phyloP scores from a whole-genome alignment of 2,329 filamentous ascomycete species.

The Stagonosporopsis vannaccii region DNA sequence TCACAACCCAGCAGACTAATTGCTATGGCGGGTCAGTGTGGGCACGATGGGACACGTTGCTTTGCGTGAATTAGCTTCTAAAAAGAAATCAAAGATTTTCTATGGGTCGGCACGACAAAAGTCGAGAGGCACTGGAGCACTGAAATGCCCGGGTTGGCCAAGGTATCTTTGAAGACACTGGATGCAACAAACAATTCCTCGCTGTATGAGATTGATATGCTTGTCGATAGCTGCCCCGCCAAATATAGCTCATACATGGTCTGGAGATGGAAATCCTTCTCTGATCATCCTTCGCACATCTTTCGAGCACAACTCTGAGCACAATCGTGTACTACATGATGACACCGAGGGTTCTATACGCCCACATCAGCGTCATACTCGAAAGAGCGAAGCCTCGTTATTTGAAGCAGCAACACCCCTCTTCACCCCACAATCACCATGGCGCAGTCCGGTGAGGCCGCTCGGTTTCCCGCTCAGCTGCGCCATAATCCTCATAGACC shows the following conservation, averaged over 20 bases:
- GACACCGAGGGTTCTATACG: conserved; percentile 9
- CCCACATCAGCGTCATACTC: conserved; percentile 16
- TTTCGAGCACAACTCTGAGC: conserved; percentile 9
- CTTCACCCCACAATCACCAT: conserved; percentile 16
- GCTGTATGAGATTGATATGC: neutral
- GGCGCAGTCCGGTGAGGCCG: conserved; percentile 12
- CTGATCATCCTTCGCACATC: neutral
- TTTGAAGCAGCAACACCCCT: conserved; percentile 11
- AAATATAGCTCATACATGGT: conserved; percentile 4
- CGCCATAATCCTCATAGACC: conserved; percentile 13
- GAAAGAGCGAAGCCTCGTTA: conserved; percentile 17
- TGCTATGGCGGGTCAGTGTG: neutral
- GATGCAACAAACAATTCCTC: neutral
- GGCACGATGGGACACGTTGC: conserved; percentile 3
- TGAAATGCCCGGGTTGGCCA: neutral
- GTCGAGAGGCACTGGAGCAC: neutral
- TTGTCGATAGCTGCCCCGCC: neutral
- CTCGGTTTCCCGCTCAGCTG: conserved; percentile 14
- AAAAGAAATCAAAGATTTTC: neutral
- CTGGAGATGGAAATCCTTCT: neutral
- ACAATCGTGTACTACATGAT: conserved; percentile 9
- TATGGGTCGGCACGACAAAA: neutral
- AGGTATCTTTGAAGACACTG: neutral
- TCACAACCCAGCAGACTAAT: neutral
- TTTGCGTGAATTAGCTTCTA: neutral